Evolutionary conservation across 306 rosid species (phyloP), one percentile per base, ranked within the genome.

Genomic region (Ochetophila trinervis): DNA sequence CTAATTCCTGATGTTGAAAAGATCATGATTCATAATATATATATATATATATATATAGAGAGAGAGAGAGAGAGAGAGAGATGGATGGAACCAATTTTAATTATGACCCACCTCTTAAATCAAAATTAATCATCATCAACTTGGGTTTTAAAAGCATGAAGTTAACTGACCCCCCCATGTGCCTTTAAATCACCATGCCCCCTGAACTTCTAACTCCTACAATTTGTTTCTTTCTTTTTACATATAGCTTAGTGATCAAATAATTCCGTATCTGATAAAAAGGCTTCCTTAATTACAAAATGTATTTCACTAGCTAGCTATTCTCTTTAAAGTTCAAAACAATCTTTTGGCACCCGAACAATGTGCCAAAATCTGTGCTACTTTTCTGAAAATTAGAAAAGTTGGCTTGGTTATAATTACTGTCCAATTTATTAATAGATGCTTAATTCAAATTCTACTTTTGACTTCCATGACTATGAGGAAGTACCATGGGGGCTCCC

Each of bases 101-200:
- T 44, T 37, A 18, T 64, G 45, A 49, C 68, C 44, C 23, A 64
- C 24, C 40, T 49, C 23, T 47, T 64, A 47, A 14, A 30, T 64
- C 56, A 24, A 4, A 27, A 24, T 16, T 27, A 40, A 8, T 40
- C 10, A 40, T 40, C 45, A 40, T 40, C 12, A 40, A 40, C 12
- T 60, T 5, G 56, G 57, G 4, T 64, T 64, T 64, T 20, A 49
- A 49, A n/a, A 50, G 50, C n/a, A 48, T 48, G n/a, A 49, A 10
- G 45, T 57, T 50, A 64, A 64, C 49, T 64, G 51, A 30, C 27
- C 17, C 57, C 16, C 47, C 68, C 68, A 63, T 63, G 58, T 64
- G 68, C 17, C 32, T 57, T 64, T 50, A 30, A 64, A 7, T 19
- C 57, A 47, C 37, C 17, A 47, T 14, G n/a, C 45, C 45, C 3